Conservation (phyloP, 1,284 basidiomycete species). For the Rhizoctonia solani region DNA sequence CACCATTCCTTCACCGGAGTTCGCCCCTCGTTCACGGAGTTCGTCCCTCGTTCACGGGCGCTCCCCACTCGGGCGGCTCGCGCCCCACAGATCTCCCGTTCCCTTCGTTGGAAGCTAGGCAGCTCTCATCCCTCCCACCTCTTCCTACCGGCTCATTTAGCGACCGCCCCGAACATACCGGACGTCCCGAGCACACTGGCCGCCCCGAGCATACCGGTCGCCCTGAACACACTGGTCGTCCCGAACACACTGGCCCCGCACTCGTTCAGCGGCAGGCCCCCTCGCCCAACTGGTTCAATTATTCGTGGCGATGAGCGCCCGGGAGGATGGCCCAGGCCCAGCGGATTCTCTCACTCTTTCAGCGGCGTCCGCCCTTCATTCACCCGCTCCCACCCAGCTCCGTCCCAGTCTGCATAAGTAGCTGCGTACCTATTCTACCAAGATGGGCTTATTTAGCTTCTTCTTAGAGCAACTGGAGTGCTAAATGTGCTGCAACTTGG, state of each 20-base stretch:
- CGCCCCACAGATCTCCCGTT: background rate
- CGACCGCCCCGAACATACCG: too few relatives aligned
- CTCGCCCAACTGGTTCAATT: background rate
- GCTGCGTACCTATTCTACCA: too few relatives aligned
- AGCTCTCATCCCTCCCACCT: too few relatives aligned
- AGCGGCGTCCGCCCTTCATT: conserved; percentile 5
- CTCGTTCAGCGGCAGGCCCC: conserved; percentile 11
- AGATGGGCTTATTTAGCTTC: too few relatives aligned
- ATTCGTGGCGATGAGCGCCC: background rate
- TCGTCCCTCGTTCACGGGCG: too few relatives aligned
- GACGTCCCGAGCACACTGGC: too few relatives aligned
- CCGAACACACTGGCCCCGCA: too few relatives aligned
- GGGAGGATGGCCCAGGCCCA: background rate
- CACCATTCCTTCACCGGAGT: background rate
- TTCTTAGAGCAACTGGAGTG: too few relatives aligned
- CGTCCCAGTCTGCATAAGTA: conserved; percentile 2
- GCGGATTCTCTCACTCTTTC: background rate
- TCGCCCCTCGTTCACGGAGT: background rate
- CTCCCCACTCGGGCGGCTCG: too few relatives aligned
- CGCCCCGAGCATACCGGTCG: too few relatives aligned
- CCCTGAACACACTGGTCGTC: background rate
- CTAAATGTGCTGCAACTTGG: too few relatives aligned
- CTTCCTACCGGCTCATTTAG: too few relatives aligned
- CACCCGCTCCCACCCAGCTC: background rate
- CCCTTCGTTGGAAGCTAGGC: background rate